Conservation (phyloP, 345 rosid species). For the Brassica carinata region DNA sequence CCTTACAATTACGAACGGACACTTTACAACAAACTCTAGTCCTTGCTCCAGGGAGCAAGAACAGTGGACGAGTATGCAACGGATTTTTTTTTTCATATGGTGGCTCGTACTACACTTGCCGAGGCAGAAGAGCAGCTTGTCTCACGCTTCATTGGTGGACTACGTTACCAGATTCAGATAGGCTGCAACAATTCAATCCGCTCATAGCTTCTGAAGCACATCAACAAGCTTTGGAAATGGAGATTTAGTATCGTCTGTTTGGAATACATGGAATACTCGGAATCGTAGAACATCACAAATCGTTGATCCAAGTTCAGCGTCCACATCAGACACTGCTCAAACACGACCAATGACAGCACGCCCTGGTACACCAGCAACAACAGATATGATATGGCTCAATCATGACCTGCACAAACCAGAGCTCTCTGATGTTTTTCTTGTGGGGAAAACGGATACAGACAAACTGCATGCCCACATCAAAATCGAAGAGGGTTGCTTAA, state of each 20-base stretch:
- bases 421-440: background rate
- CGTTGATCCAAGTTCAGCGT: too few species aligned
- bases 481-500: background rate
- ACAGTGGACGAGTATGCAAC: background rate
- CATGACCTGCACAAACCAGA: background rate
- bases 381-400: too few species aligned
- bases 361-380: too few species aligned
- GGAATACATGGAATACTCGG: too few species aligned
- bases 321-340: too few species aligned
- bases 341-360: too few species aligned
- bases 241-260: background rate
- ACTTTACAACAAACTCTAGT: too few species aligned
- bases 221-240: background rate
- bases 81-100: background rate
- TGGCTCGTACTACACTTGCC: background rate
- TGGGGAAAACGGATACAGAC: background rate
- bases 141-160: background rate
- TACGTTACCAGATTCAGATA: background rate
- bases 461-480: background rate
- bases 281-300: too few species aligned
- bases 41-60: background rate
- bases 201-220: background rate
- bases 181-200: background rate
- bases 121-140: background rate
- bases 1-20: background rate